These are phyloP conservation scores for Tylopilus sp. DNA, from an alignment of 768 basidiomycete genomes.

Conservation along the genomic window DNA sequence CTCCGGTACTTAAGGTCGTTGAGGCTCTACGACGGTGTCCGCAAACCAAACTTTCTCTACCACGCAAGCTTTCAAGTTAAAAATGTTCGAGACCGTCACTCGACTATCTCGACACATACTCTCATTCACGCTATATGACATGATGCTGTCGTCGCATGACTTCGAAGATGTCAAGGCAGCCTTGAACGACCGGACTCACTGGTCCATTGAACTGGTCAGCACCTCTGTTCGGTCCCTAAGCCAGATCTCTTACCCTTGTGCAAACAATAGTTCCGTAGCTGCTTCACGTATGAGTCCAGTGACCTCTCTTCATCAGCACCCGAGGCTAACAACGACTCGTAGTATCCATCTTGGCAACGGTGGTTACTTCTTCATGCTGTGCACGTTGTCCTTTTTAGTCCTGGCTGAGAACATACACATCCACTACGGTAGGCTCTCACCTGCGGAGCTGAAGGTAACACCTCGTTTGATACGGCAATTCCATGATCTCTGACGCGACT, in stretches of 20 bases:
- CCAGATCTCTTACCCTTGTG: background rate
- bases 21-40: too few species aligned
- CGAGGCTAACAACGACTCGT: slow-evolving; percentile 1
- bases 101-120: slow-evolving; percentile 6
- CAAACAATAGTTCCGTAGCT: slow-evolving; percentile 10
- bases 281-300: slow-evolving; percentile 11
- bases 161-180: slow-evolving; percentile 19
- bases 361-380: slow-evolving; percentile 9
- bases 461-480: background rate
- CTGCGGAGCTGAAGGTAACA: slow-evolving; percentile 23
- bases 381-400: slow-evolving; percentile 13
- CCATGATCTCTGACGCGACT: background rate
- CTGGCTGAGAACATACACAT: slow-evolving; percentile 20
- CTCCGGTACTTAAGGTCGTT: too few species aligned
- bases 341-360: slow-evolving; percentile 18
- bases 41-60: background rate
- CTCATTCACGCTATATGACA: slow-evolving; percentile 14
- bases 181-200: slow-evolving; percentile 15
- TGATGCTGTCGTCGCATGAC: slow-evolving; percentile 14
- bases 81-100: background rate
- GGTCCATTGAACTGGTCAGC: slow-evolving; percentile 25
- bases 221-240: too few species aligned
- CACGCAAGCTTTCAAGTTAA: slow-evolving; percentile 8
- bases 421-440: slow-evolving; percentile 20
- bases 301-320: background rate